A percentile compares a stretch with the other conserved stretches of the same genome.
Conservation (phyloP, 2,329 filamentous ascomycete genomes). For the Aspergillus pseudoglaucus region DNA sequence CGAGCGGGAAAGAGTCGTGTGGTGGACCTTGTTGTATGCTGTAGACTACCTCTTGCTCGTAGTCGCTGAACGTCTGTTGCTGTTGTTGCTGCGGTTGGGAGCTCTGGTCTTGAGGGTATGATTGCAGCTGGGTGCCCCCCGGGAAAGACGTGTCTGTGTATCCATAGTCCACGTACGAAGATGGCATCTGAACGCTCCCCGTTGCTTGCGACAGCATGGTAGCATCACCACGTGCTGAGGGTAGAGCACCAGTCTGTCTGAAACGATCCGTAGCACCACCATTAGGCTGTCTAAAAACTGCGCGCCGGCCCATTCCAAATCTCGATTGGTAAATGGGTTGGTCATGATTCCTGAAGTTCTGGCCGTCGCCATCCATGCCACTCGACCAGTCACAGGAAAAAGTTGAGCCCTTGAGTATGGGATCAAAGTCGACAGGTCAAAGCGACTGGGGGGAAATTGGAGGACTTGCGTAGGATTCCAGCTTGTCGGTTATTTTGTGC, state of each 20-base stretch:
- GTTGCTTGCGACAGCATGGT: constrained; percentile 29
- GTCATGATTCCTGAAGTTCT: constrained; percentile 69
- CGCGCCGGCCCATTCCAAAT: constrained; percentile 43
- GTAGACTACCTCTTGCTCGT: constrained; percentile 69
- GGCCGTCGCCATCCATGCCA: constrained; percentile 75
- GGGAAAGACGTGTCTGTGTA: constrained; percentile 48
- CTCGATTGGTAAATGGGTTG: constrained; percentile 54
- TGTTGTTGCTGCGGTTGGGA: constrained; percentile 55
- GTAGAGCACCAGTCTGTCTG: constrained; percentile 23
- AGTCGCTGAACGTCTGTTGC: constrained; percentile 45
- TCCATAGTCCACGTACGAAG: constrained; percentile 45
- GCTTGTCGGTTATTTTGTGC: constrained; percentile 43
- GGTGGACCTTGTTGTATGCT: constrained; percentile 58
- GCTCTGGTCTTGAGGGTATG: constrained; percentile 45
- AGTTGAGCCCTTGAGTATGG: constrained; percentile 48
- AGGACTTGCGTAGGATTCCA: constrained; percentile 58
- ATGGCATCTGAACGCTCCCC: constrained; percentile 30
- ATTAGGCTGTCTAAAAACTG: constrained; percentile 45
- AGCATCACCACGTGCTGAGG: constrained; percentile 29
- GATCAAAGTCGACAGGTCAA: constrained; percentile 51
- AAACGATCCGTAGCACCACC: constrained; percentile 39
- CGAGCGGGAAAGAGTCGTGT: constrained; percentile 65
- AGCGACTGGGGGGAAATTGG: constrained; percentile 61
- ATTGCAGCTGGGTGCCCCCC: constrained; percentile 46
- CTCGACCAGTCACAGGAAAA: constrained; percentile 44